phyloP scores from a whole-genome alignment of 176 grass and related monocot genomes.

The Oryza nivara region DNA sequence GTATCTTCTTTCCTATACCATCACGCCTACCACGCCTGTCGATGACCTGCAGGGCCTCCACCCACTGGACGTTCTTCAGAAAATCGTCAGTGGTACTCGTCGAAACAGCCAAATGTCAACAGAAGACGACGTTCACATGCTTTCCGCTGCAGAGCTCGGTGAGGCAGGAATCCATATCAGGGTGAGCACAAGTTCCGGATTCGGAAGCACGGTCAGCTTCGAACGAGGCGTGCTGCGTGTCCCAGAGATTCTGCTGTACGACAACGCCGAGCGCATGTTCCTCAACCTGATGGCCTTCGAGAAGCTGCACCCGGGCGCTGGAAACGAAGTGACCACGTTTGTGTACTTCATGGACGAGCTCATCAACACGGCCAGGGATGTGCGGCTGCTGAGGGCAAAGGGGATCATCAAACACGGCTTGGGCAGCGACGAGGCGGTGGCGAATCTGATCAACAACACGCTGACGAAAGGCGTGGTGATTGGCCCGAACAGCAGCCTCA shows the following conservation, averaged over 20 bases:
- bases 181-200: background rate
- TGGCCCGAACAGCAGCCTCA: background rate
- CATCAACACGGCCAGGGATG: constrained; percentile 55
- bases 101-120: too few species aligned
- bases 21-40: background rate
- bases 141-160: constrained; percentile 42
- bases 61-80: background rate
- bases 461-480: constrained; percentile 1
- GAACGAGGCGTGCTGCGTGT: constrained; percentile 31
- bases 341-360: constrained; percentile 69
- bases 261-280: constrained; percentile 36
- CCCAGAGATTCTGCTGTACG: constrained; percentile 31
- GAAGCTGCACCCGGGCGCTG: constrained; percentile 38
- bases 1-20: background rate
- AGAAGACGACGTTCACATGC: too few species aligned
- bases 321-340: constrained; percentile 46
- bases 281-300: constrained; percentile 75
- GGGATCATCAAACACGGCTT: background rate
- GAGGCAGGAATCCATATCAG: constrained; percentile 59
- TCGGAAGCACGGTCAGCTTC: constrained; percentile 41
- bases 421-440: constrained; percentile 34
- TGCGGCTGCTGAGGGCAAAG: constrained; percentile 43
- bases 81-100: rapidly evolving
- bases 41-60: background rate
- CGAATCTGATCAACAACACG: constrained; percentile 16